These are phyloP conservation scores for Pichia sp. DNA, from an alignment of 1,139 yeast genomes.

Conservation along the genomic window DNA sequence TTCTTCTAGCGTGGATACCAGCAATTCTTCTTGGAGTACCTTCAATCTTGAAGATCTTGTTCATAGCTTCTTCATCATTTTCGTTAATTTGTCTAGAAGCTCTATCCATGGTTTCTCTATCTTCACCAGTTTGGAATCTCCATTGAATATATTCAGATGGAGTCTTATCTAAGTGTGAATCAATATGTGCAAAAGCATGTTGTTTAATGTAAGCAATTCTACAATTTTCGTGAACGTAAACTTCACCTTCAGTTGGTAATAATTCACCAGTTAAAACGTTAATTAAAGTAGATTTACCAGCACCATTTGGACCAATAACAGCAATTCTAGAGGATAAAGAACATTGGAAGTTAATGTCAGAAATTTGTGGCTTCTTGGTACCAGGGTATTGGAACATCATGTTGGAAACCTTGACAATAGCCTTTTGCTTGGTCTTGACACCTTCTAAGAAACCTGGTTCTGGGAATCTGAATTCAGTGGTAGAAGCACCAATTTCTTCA, in stretches of 20 bases:
- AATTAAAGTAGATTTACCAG: constrained; percentile 98
- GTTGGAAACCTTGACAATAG: constrained; percentile 94
- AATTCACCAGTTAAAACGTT: constrained; percentile 99
- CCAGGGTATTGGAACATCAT: constrained; percentile 99
- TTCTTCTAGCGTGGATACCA: constrained; percentile 95
- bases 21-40: constrained; percentile 97
- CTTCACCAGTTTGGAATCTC: constrained; percentile 99
- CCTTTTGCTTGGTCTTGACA: constrained; percentile 99
- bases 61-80: constrained; percentile 95
- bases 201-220: constrained; percentile 99
- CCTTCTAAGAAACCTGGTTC: constrained; percentile 99
- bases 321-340: constrained; percentile 99
- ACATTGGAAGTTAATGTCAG: constrained; percentile 93
- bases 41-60: constrained; percentile 98
- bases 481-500: constrained; percentile 98
- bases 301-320: constrained; percentile 99
- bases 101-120: constrained; percentile 99
- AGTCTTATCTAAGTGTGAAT: constrained; percentile 96
- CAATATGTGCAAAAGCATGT: constrained; percentile 99
- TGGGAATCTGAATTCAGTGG: constrained; percentile 93
- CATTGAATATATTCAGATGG: constrained; percentile 99
- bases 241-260: constrained; percentile 96
- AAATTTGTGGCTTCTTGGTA: constrained; percentile 89
- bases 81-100: constrained; percentile 98
- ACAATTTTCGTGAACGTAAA: constrained; percentile 98